These are phyloP conservation scores for Colletotrichum cordylinicola DNA, from an alignment of 2,329 filamentous ascomycete species.

Conservation along the genomic window DNA sequence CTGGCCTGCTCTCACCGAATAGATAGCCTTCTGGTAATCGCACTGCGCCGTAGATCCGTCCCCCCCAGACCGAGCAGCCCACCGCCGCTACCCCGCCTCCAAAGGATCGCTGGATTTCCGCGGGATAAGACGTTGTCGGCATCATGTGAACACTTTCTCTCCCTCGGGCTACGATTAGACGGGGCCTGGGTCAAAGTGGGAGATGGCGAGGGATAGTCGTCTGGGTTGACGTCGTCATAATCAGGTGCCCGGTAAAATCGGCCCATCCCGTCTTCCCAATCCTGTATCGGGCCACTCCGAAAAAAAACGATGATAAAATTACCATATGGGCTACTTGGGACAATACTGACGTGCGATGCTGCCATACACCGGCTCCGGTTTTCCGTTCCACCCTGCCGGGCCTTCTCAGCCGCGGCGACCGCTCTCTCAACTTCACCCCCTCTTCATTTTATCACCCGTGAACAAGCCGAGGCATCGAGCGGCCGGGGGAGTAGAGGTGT, in stretches of 20 bases:
- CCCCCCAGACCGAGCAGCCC: not conserved
- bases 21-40: not conserved
- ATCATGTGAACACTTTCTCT: not conserved
- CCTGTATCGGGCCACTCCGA: not conserved
- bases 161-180: not conserved
- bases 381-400: not conserved
- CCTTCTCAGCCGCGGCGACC: not conserved
- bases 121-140: not conserved
- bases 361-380: not conserved
- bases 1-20: not conserved
- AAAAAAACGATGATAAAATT: not conserved
- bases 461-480: not conserved
- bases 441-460: not conserved
- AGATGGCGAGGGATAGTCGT: not conserved
- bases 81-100: not conserved
- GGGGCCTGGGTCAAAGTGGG: not conserved
- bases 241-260: not conserved
- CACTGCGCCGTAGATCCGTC: not conserved
- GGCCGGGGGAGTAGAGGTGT: not conserved
- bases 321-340: not conserved
- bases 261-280: not conserved
- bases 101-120: not conserved
- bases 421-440: not conserved
- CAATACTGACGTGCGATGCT: not conserved
- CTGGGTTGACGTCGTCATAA: not conserved